Evolutionary conservation across 306 rosid species (phyloP).

Genomic region (Sophora flavescens): DNA sequence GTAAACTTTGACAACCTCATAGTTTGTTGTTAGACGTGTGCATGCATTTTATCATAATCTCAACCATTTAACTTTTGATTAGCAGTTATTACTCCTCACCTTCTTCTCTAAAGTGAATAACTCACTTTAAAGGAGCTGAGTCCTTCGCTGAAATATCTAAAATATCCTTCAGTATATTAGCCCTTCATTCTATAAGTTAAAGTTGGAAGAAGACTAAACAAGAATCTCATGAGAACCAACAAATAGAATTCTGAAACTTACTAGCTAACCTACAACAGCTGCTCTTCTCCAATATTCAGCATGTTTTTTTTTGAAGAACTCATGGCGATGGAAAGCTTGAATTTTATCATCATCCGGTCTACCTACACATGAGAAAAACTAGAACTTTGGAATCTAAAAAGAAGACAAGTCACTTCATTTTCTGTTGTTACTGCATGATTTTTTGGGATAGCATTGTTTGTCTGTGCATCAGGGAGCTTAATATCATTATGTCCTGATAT

Average conservation of each 20-base stretch:
- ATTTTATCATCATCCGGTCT: not conserved
- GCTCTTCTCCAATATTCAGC: slow-evolving; percentile 76
- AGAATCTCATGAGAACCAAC: not conserved
- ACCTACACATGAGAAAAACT: slow-evolving; percentile 18
- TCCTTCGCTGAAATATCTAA: not conserved
- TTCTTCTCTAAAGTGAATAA: too few relatives aligned
- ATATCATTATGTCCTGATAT: too few relatives aligned
- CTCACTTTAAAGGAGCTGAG: too few relatives aligned
- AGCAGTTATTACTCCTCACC: too few relatives aligned
- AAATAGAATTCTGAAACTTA: slow-evolving; percentile 40
- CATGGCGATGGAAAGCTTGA: slow-evolving; percentile 21
- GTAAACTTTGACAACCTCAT: too few relatives aligned
- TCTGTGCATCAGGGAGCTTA: too few relatives aligned
- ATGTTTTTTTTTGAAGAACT: slow-evolving; percentile 52
- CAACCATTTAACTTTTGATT: too few relatives aligned
- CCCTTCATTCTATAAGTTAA: not conserved
- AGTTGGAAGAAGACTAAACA: slow-evolving; percentile 8
- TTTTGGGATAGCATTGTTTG: too few relatives aligned
- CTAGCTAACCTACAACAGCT: slow-evolving; percentile 77
- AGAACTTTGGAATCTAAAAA: slow-evolving; percentile 18
- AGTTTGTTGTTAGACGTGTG: too few relatives aligned
- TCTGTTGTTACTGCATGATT: not conserved
- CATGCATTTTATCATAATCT: too few relatives aligned
- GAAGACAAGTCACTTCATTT: slow-evolving; percentile 29
- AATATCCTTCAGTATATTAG: too few relatives aligned